A percentile compares a stretch with the other conserved stretches of the same genome.
phyloP scores from a whole-genome alignment of 495 filamentous ascomycete genomes.

The Aspergillus mulundensis region DNA sequence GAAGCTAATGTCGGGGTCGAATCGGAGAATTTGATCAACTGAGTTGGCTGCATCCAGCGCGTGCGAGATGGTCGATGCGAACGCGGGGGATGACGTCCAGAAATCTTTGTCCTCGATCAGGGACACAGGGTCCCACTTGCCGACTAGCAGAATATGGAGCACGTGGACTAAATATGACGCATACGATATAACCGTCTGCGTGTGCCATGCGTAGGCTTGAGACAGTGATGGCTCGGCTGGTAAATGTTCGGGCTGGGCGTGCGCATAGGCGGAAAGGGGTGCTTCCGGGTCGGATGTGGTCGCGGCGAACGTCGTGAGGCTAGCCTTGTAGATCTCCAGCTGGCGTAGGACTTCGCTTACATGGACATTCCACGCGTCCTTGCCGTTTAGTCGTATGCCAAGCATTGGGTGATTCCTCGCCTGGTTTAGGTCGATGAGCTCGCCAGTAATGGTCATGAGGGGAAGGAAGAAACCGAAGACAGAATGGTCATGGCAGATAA shows the following conservation, averaged over 20 bases:
- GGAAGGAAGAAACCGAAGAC: constrained; percentile 92
- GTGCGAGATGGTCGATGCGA: constrained; percentile 75
- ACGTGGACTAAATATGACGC: constrained; percentile 85
- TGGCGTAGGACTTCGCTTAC: constrained; percentile 73
- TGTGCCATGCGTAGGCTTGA: constrained; percentile 60
- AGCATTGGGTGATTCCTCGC: constrained; percentile 86
- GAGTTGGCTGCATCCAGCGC: constrained; percentile 77
- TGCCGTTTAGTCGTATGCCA: constrained; percentile 69
- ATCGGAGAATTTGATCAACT: constrained; percentile 77
- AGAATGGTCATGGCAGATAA: constrained; percentile 82
- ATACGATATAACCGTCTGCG: constrained; percentile 85
- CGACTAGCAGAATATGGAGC: constrained; percentile 75
- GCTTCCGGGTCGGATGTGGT: constrained; percentile 29
- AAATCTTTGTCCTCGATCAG: constrained; percentile 83
- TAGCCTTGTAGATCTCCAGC: constrained; percentile 76
- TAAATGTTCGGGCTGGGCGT: constrained; percentile 23
- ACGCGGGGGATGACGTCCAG: constrained; percentile 81
- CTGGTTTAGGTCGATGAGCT: constrained; percentile 88
- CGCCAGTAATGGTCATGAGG: constrained; percentile 91
- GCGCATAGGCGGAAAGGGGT: constrained; percentile 20
- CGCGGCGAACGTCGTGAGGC: constrained; percentile 78
- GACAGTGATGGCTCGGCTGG: constrained; percentile 44
- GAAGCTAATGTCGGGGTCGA: constrained; percentile 78
- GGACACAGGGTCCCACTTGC: constrained; percentile 85
- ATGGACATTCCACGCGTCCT: constrained; percentile 75